phyloP scores from a whole-genome alignment of 2,329 filamentous ascomycete genomes.

The Ramichloridium luteum region DNA sequence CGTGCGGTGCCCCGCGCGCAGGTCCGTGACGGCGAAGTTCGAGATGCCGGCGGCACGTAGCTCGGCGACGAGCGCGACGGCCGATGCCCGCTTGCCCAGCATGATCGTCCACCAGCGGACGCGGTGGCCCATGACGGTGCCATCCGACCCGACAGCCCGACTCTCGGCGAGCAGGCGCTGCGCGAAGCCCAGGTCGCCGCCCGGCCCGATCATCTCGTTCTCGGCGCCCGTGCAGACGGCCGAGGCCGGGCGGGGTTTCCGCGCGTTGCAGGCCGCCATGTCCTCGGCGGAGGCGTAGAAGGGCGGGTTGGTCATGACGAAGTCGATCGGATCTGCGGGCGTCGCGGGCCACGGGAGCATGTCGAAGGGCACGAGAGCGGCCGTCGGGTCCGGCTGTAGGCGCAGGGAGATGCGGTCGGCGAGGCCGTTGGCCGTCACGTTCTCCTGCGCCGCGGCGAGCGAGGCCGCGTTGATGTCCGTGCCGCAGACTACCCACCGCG shows the following conservation, averaged over 20 bases:
- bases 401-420: constrained; percentile 53
- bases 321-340: constrained; percentile 57
- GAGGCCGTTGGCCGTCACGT: constrained; percentile 55
- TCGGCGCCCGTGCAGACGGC: constrained; percentile 65
- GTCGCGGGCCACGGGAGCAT: constrained; percentile 33
- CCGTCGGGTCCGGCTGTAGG: constrained; percentile 39
- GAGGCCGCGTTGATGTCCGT: constrained; percentile 65
- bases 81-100: constrained; percentile 68
- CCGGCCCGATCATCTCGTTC: constrained; percentile 66
- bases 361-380: constrained; percentile 51
- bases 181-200: constrained; percentile 69
- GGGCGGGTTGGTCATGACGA: constrained; percentile 88
- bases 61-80: constrained; percentile 48
- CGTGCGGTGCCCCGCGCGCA: constrained; percentile 67
- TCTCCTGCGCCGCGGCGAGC: constrained; percentile 51
- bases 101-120: constrained; percentile 86
- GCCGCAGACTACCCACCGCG: constrained; percentile 45
- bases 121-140: constrained; percentile 42
- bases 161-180: constrained; percentile 59
- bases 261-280: constrained; percentile 46
- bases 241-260: constrained; percentile 43
- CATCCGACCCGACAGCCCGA: too few species aligned
- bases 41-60: constrained; percentile 44
- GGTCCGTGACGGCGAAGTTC: constrained; percentile 74
- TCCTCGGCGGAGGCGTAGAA: constrained; percentile 73